Base-by-base conservation (phyloP, 805 yeast species). In the Debaryomyces tyrocola region DNA sequence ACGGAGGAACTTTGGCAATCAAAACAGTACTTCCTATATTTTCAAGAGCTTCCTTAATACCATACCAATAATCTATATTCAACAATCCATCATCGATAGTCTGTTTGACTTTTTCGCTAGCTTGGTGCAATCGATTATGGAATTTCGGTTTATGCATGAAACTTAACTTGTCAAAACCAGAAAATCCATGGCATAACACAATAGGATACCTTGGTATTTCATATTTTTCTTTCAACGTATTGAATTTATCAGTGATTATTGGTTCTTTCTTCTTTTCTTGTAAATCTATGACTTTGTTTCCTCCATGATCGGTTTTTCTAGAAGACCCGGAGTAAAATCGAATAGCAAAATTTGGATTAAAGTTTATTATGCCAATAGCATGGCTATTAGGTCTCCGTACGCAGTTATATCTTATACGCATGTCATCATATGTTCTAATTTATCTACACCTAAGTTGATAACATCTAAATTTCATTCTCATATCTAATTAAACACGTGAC, bases 111-210 rank as follows among this genome's bases (percentile, higher is more conserved):
- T 46, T 46, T 14, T 48, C 44, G 31, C 48, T 41, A 14, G 46
- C 34, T 28, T 41, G 33, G 12, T 34, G 20, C 20, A 33, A 20
- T 4, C 15, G 20, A 10, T 39, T 29, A 15, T 24, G 46, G 18
- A 46, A 36, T 11, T 47, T 40, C 2, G 56, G 56, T 33, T 52
- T 47, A 5, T 61, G 62, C 12, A 61, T 20, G 35, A 66, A 48
- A 1, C 56, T 46, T 37, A 72, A 47, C 42, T 62, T 74, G 55
- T 87, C 95, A 55, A 88, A 90, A 1, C 97, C 97, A 0, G 88
- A 81, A 20, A 90, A 75, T 0, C 97, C 97, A 68, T 90, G 97
- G 56, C 96, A 90, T 21, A 90, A 64, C 0, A 90, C 85, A 1
- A 90, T 79, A 0, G 96, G 96, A 56, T 76, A 70, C 53, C 79